Base-by-base conservation (phyloP, 2,329 filamentous ascomycete genomes). In the Neofusicoccum cordaticola region DNA sequence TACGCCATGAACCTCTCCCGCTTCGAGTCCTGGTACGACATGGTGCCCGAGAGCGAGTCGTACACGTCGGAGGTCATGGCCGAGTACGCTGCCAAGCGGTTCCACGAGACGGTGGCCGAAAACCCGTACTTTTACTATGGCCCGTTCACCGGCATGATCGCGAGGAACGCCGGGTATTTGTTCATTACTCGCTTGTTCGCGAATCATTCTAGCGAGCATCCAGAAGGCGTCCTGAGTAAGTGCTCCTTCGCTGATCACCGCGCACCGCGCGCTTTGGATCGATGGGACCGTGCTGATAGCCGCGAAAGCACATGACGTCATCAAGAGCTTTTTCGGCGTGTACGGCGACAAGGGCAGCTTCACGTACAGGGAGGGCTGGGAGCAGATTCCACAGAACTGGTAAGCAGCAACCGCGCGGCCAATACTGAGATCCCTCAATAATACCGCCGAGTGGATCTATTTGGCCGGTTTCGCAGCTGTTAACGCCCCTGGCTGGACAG, bases 81-180 rank as follows among this genome's bases (percentile, higher is more conserved):
- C 7, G 42, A 41, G 31, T 71, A 65, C 50, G 71, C 71, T 44
- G 70, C 70, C 15, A 68, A 75, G 13, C 79, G 83, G 2, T 83
- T 82, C 69, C 67, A 82, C 13, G 74, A 85, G 68, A 81, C 78
- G 45, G 79, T 84, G 9, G 71, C 74, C 27, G 80, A 77, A 31
- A 86, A 86, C 69, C 83, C 83, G 0, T 76, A 82, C 53, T 85
- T 85, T 71, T 86, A 83, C 73, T 84, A 82, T 60, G 83, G 83
- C 0, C 84, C 83, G 1, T 79, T 82, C 62, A 83, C 81, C 2
- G 83, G 84, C 13, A 74, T 83, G 61, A 70, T 84, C 19, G 79
- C 78, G 6, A 79, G 81, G 0, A 82, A 83, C 53, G 82, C 83
- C 12, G 83, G 80, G 5, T 67, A 71, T 52, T 57, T 68, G 35